Evolutionary conservation across 2,329 filamentous ascomycete species (phyloP).

Genomic region (Colletotrichum tabaci): DNA sequence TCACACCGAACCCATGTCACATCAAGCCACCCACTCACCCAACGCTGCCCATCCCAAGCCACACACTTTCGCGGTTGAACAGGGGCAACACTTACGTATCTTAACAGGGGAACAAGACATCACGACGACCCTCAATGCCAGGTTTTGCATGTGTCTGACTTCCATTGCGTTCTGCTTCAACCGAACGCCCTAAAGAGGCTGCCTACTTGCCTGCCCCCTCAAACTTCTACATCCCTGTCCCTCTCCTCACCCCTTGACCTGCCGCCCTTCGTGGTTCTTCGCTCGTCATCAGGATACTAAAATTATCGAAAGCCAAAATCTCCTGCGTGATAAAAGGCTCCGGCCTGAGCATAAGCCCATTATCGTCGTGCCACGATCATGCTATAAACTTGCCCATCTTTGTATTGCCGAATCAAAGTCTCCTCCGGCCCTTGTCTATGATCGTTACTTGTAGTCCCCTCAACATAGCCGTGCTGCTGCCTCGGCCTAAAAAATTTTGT

Average conservation of each 20-base stretch:
- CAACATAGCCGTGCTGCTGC: conserved; percentile 23
- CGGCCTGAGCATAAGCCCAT: conserved; percentile 27
- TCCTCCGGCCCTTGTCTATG: conserved; percentile 43
- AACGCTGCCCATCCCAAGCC: not conserved
- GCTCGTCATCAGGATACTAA: conserved; percentile 38
- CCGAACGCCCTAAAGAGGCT: conserved; percentile 33
- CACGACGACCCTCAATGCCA: not conserved
- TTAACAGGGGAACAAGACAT: not conserved
- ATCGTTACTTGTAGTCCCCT: conserved; percentile 40
- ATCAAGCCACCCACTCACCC: conserved; percentile 5
- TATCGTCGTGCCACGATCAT: conserved; percentile 29
- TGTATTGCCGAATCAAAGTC: conserved; percentile 42
- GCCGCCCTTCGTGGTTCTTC: conserved; percentile 13
- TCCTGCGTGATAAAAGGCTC: conserved; percentile 25
- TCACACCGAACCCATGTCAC: conserved; percentile 12
- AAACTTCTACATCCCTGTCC: conserved; percentile 19
- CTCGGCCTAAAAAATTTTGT: conserved; percentile 24
- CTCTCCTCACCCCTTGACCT: conserved; percentile 1
- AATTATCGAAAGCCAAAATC: conserved; percentile 40
- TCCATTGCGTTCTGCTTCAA: conserved; percentile 36
- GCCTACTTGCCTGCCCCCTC: conserved; percentile 36
- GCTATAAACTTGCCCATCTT: conserved; percentile 40
- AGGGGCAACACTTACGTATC: not conserved
- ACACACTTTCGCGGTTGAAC: not conserved
- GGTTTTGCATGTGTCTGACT: conserved; percentile 15